Base-by-base conservation (phyloP, 352 stramenopile species). In the Phytophthora sp. region DNA sequence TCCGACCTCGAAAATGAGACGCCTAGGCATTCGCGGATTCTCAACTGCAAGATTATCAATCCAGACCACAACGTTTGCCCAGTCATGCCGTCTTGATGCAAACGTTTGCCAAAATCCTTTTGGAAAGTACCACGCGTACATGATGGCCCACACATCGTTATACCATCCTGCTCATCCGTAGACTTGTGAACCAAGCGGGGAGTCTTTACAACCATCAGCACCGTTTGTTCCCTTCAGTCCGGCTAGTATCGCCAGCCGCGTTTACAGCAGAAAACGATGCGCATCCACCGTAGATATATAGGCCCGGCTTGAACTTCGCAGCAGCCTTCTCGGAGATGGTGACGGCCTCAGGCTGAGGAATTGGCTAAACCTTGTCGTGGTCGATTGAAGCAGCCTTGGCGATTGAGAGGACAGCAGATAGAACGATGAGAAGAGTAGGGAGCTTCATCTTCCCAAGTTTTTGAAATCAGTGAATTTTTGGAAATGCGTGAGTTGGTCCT, bases 51-150 rank as follows among this genome's bases (percentile, higher is more conserved):
- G 37, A 35, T 59, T 42, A 21, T 59, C 27, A 7, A 59, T 6
- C 51, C 51, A 59, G n/a, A 59, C n/a, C 7, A 59, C 38, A 9
- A 20, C 28, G 27, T 17, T 51, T 3, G 26, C 8, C 51, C 51
- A 59, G 17, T 50, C 17, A 11, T 51, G 51, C 8, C 51, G 23
- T 10, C 35, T 31, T 3, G 7, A 18, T 20, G 46, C 17, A 10
- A 37, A 7, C 11, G 0, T 5, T 2, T 0, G 2, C 30, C 50
- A 37, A 28, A 52, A 17, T 13, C 37, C 15, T 31, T 61, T 61
- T 0, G 52, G 52, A 7, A 61, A 53, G 17, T 61, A 61, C 52
- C 52, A 61, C 6, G 39, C 18, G n/a, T 52, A 61, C 52, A 61
- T 39, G 9, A 62, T 54, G 17, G 42, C 53, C 35, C 24, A 57